A percentile compares a stretch with the other conserved stretches of the same genome.
Evolutionary conservation across 306 rosid species (phyloP).

Genomic region (Lotus japonicus): DNA sequence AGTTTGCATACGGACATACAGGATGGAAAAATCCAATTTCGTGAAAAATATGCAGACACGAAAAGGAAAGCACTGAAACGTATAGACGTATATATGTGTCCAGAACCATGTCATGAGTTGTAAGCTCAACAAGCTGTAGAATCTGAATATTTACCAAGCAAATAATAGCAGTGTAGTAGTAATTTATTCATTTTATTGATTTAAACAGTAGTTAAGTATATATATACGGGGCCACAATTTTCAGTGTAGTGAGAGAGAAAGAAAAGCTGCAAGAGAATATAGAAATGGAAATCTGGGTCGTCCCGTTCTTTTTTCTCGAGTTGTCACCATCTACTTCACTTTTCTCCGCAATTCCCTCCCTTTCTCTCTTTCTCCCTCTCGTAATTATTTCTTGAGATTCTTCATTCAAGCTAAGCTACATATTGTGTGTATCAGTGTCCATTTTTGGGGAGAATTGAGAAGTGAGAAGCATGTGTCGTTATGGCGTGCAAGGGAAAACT

Average conservation of each 20-base stretch:
- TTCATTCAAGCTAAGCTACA: no score
- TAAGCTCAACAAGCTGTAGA: no score
- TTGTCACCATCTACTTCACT: conserved; percentile 62
- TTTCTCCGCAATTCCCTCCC: conserved; percentile 67
- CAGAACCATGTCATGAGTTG: neutral
- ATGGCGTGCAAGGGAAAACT: conserved; percentile 22
- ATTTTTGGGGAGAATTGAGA: neutral
- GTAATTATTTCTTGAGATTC: no score
- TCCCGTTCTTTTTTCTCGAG: conserved; percentile 45
- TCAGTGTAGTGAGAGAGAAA: neutral
- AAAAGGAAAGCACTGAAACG: neutral
- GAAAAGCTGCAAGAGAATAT: conserved; percentile 83
- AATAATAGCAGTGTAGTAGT: no score
- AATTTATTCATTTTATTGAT: no score
- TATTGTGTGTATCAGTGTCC: no score
- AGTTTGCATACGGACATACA: no score
- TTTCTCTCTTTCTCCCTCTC: neutral
- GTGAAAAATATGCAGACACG: neutral
- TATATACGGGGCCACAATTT: no score
- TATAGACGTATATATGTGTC: neutral
- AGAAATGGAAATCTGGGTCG: conserved; percentile 75
- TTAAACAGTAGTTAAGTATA: no score
- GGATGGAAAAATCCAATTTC: no score
- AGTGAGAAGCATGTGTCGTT: neutral
- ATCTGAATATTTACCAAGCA: no score